Evolutionary conservation across 208 protist species (phyloP), one percentile per base, ranked within the genome.

Genomic region (Trypanosoma boissoni): DNA sequence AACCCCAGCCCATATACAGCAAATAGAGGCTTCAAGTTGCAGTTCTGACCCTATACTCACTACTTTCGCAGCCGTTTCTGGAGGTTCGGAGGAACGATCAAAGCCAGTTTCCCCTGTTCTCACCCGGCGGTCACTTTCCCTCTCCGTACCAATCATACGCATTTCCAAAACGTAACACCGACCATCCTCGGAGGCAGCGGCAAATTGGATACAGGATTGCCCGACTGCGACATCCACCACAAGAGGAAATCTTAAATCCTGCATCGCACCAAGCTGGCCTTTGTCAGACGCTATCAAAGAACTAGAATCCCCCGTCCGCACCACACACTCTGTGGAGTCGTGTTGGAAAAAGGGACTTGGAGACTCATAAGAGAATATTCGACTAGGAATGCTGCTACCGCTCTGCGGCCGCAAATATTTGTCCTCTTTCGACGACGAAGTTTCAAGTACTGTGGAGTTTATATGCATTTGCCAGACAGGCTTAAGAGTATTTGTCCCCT

Each of bases 161-260:
- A 92, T 78, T 32, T 76, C 68, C 24, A 92, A 66, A n/a, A 90
- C 75, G n/a, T 79, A 68, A 46, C 80, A 84, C 23, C 76, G 67
- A 24, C 88, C 88, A 37, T 91, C 88, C 58, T 94, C 88, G 36
- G 72, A 73, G 51, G 64, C 64, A 18, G 72, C 53, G 0, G 74
- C 74, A 34, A 91, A 68, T 21, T 80, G 63, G n/a, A 80, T 37
- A 20, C 69, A 58, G 24, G 52, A 48, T 21, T 27, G 29, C 2
- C 77, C 72, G 9, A 88, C 76, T 14, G 74, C 59, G 8, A 94
- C 82, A 53, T 91, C 88, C 4, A 92, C 59, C 1, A 75, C 78
- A 24, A 77, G 69, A 42, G 87, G 72, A 59, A 87, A 64, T 20
- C 59, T 70, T 39, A 79, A 46, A 42, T 50, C 49, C 12, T 53